phyloP scores from a whole-genome alignment of 2,329 filamentous ascomycete genomes.

The Fusarium tricinctum region DNA sequence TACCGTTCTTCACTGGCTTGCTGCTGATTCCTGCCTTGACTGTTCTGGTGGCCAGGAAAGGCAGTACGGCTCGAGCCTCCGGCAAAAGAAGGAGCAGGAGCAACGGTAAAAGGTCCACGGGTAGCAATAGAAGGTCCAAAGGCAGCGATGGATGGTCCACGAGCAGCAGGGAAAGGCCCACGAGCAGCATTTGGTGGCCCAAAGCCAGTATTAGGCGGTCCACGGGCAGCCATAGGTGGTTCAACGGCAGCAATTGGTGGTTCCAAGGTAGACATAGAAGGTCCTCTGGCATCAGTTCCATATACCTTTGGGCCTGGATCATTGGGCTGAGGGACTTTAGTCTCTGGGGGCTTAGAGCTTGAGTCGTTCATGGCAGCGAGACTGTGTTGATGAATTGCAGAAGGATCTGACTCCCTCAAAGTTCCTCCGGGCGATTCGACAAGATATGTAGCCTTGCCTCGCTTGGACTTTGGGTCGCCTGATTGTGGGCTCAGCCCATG shows the following conservation, averaged over 20 bases:
- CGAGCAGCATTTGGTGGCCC: background rate
- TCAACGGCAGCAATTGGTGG: background rate
- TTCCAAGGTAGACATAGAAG: too few species aligned
- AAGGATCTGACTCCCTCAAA: slow-evolving; percentile 26
- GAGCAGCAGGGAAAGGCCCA: background rate
- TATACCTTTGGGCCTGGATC: background rate
- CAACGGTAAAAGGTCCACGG: background rate
- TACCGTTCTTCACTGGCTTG: background rate
- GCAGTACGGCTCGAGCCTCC: background rate
- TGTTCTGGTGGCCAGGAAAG: background rate
- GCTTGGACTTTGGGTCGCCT: slow-evolving; percentile 20
- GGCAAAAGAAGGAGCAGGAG: background rate
- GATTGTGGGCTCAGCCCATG: slow-evolving; percentile 31
- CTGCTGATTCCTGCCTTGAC: background rate
- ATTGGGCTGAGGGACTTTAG: background rate
- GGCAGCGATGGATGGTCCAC: background rate
- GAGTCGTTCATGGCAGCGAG: background rate
- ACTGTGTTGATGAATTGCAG: background rate
- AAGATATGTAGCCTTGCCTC: slow-evolving; percentile 17
- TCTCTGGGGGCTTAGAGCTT: background rate
- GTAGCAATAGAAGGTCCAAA: background rate
- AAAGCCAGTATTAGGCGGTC: too few species aligned
- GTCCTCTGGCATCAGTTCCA: background rate
- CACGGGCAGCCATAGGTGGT: background rate
- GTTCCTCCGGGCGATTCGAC: slow-evolving; percentile 39